Percentiles rank a stretch among this genome's conserved stretches.
Evolutionary conservation across 2,329 filamentous ascomycete genomes (phyloP).

Genomic region (Colletotrichum incanum): DNA sequence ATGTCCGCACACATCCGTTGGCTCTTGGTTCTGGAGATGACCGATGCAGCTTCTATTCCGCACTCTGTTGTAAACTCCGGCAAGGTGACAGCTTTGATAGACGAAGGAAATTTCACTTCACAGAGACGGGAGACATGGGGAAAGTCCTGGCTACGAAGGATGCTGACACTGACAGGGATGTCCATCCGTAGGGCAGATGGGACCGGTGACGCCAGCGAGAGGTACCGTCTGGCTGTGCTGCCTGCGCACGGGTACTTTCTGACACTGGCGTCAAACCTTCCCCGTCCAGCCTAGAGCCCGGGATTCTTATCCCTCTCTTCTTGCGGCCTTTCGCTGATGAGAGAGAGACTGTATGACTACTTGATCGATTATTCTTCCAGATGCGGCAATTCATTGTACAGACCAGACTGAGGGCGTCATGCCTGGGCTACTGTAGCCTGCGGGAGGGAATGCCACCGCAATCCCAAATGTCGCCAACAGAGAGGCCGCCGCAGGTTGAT

Average conservation of each 20-base stretch:
- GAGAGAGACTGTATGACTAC: too few relatives aligned
- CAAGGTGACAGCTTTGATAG: neutral
- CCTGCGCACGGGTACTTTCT: constrained; percentile 40
- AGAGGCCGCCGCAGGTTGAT: constrained; percentile 5
- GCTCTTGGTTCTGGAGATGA: constrained; percentile 30
- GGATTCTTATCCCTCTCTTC: neutral
- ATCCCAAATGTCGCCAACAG: neutral
- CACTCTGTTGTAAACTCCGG: neutral
- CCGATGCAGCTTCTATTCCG: constrained; percentile 8
- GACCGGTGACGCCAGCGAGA: constrained; percentile 22
- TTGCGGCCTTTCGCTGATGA: neutral
- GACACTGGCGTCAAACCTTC: constrained; percentile 41
- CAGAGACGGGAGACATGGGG: constrained; percentile 1
- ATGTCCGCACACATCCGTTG: constrained; percentile 32
- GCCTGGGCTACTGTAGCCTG: neutral
- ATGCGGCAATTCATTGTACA: neutral
- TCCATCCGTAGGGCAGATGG: constrained; percentile 22
- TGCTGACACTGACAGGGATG: constrained; percentile 26
- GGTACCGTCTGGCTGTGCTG: constrained; percentile 23
- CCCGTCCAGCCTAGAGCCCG: constrained; percentile 11
- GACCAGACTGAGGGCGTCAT: neutral
- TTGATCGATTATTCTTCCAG: too few relatives aligned
- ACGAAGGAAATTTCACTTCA: neutral
- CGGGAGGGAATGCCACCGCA: neutral
- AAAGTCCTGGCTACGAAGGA: neutral